Conservation (phyloP, 495 filamentous ascomycete species). For the Talaromyces wortmannii region DNA sequence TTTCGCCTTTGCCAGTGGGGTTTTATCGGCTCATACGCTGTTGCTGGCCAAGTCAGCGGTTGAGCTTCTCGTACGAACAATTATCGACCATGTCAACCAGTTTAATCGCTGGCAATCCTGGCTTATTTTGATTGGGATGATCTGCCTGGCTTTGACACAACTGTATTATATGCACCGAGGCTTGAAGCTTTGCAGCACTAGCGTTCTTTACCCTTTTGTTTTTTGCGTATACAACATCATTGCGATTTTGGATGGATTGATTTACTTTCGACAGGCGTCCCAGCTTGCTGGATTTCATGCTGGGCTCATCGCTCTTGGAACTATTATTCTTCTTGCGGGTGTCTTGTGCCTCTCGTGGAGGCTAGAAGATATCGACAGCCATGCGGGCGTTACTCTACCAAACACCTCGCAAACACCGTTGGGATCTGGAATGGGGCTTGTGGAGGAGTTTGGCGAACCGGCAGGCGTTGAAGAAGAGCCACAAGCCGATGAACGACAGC, state of each 20-base stretch:
- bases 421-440: slow-evolving; percentile 35
- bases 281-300: slow-evolving; percentile 70
- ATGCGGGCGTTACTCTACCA: slow-evolving; percentile 39
- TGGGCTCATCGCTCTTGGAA: slow-evolving; percentile 80
- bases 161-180: slow-evolving; percentile 93
- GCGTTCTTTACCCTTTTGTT: slow-evolving; percentile 92
- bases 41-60: slow-evolving; percentile 95
- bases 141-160: slow-evolving; percentile 79
- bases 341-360: slow-evolving; percentile 94
- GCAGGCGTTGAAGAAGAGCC: slow-evolving; percentile 21
- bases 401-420: slow-evolving; percentile 31
- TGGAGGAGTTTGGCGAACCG: slow-evolving; percentile 27
- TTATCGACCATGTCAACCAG: slow-evolving; percentile 82
- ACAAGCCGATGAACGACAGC: slow-evolving; percentile 28
- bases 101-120: slow-evolving; percentile 98
- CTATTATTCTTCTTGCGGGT: slow-evolving; percentile 74
- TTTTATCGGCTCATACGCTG: slow-evolving; percentile 87
- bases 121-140: slow-evolving; percentile 79
- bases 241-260: slow-evolving; percentile 92
- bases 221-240: slow-evolving; percentile 99
- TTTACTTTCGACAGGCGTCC: slow-evolving; percentile 89
- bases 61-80: slow-evolving; percentile 89
- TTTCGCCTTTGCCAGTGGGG: slow-evolving; percentile 85
- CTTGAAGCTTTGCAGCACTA: slow-evolving; percentile 89
- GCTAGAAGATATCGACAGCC: slow-evolving; percentile 62